These are phyloP conservation scores for Phytopythium litorale DNA, from an alignment of 352 stramenopile genomes.

Conservation along the genomic window DNA sequence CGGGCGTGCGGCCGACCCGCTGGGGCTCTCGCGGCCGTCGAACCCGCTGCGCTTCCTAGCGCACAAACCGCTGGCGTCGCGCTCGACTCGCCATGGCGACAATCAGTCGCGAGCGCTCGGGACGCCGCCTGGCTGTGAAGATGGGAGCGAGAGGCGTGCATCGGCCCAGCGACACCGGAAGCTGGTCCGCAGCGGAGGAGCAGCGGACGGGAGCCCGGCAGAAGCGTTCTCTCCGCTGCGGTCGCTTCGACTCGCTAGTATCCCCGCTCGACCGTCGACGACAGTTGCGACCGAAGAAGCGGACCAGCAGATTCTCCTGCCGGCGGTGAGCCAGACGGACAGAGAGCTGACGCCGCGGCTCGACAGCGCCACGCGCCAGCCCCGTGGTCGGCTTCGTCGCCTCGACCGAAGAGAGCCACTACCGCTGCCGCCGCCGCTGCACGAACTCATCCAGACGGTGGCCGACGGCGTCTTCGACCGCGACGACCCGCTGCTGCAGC, in stretches of 20 bases:
- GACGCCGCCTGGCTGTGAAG: not conserved
- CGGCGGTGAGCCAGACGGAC: not conserved
- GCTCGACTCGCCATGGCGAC: not conserved
- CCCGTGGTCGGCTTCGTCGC: not conserved
- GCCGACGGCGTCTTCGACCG: constrained; percentile 37
- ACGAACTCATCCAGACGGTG: constrained; percentile 50
- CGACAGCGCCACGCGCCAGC: not conserved
- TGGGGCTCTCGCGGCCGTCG: constrained; percentile 28
- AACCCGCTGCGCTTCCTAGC: constrained; percentile 26
- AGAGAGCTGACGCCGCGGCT: not conserved
- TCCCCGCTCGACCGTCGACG: constrained; percentile 4
- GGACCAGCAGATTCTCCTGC: not conserved
- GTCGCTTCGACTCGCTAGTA: constrained; percentile 33
- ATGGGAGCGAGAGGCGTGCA: not conserved
- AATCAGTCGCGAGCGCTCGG: not conserved
- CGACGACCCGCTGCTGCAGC: constrained; percentile 39
- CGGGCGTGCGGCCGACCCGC: constrained; percentile 11
- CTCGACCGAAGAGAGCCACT: not conserved
- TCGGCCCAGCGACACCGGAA: not conserved
- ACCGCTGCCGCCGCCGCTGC: constrained; percentile 24
- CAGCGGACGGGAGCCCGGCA: not conserved
- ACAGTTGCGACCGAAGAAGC: not conserved
- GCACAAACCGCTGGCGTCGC: constrained; percentile 13
- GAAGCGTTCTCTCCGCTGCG: constrained; percentile 32
- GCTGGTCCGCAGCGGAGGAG: not conserved